Base-by-base conservation (phyloP, 1,139 yeast species). In the Protomyces pachydermus region DNA sequence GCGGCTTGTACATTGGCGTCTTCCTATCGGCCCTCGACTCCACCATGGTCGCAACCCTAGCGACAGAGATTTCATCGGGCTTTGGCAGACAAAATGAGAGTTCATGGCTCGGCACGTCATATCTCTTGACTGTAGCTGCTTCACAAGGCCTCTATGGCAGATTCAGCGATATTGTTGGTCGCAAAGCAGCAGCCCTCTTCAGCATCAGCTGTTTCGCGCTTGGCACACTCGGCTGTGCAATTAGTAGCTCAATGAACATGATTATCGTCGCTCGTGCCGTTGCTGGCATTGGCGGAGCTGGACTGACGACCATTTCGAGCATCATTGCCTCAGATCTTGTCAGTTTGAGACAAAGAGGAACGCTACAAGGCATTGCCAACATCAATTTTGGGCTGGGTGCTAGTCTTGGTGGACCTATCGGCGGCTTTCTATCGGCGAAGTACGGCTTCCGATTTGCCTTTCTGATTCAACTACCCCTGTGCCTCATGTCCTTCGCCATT, bases 361-460 rank as follows among this genome's bases (percentile, higher is more conserved):
- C 79, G 25, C 81, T 77, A 69, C 81, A 80, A 72, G 84, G 84
- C 12, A 48, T 58, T 2, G 62, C 62, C 3, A 58, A 58, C 16
- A 51, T 56, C 42, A 66, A 71, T 76, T 61, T 82, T 38, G 86
- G 85, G 1, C 72, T 82, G 0, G 74, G 77, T 60, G 78, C 82
- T 37, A 85, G 85, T 0, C 67, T 82, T 10, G 86, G 87, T 1
- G 79, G 80, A 2, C 62, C 62, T 4, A 20, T 84, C 53, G 88
- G 97, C 46, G 95, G 95, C 10, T 71, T 84, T 39, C 76, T 89
- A 39, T 82, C 91, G 18, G 88, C 84, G 64, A 72, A 74, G n/a
- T 79, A 84, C 69, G 96, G 96, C 35, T 91, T 97, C 97, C 81
- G 90, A 72, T 81, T 80, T 71, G 86, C 86, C 1, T 85, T 85